These are phyloP conservation scores for Mycocentrospora acerina DNA, from an alignment of 2,329 filamentous ascomycete species.

Conservation along the genomic window DNA sequence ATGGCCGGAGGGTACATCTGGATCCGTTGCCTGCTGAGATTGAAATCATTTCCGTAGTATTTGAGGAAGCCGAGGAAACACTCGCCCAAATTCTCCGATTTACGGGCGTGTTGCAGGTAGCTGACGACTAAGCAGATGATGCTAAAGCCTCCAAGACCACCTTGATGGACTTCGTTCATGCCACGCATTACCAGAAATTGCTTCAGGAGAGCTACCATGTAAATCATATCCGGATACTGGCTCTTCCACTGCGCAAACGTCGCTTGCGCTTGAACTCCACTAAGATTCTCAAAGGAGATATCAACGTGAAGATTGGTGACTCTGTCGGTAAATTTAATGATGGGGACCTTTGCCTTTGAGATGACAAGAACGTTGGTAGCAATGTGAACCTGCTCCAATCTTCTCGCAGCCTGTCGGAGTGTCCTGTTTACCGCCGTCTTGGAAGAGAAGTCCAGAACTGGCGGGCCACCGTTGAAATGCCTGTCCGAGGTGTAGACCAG, in stretches of 20 bases:
- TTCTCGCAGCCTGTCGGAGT: slow-evolving; percentile 63
- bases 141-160: slow-evolving; percentile 90
- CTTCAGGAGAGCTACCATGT: slow-evolving; percentile 85
- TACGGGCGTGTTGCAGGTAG: slow-evolving; percentile 70
- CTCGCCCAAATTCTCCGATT: slow-evolving; percentile 66
- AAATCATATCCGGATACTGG: slow-evolving; percentile 80
- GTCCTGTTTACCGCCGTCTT: slow-evolving; percentile 53
- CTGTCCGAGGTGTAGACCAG: slow-evolving; percentile 75
- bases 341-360: slow-evolving; percentile 75
- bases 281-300: slow-evolving; percentile 90
- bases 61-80: slow-evolving; percentile 86
- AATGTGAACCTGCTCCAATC: slow-evolving; percentile 58
- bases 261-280: slow-evolving; percentile 74
- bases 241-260: slow-evolving; percentile 81
- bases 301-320: slow-evolving; percentile 82
- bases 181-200: slow-evolving; percentile 88
- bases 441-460: slow-evolving; percentile 26
- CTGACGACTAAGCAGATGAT: slow-evolving; percentile 92
- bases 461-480: slow-evolving; percentile 55
- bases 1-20: slow-evolving; percentile 70
- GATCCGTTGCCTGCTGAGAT: slow-evolving; percentile 71
- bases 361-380: slow-evolving; percentile 66
- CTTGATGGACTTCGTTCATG: slow-evolving; percentile 86
- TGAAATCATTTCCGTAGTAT: slow-evolving; percentile 82
- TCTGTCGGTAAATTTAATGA: slow-evolving; percentile 86